Evolutionary conservation across 345 rosid species (phyloP).

Genomic region (Camelina hispida): DNA sequence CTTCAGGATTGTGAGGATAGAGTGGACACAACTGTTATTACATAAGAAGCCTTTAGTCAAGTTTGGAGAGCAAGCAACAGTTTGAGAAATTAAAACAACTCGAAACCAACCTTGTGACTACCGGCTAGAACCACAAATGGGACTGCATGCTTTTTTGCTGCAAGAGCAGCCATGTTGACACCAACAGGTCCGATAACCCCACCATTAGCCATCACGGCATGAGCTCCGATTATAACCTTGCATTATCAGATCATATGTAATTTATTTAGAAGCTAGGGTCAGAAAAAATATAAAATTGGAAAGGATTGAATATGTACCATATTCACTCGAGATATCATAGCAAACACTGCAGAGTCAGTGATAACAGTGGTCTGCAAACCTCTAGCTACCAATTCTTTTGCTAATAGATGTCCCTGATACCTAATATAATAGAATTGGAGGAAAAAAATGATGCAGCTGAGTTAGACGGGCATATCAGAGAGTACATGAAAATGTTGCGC

Average conservation of each 20-base stretch:
- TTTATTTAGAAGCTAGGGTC: slow-evolving; percentile 17
- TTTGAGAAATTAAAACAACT: slow-evolving; percentile 9
- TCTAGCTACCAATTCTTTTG: slow-evolving; percentile 89
- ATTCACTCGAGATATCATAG: slow-evolving; percentile 96
- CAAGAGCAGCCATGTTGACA: slow-evolving; percentile 97
- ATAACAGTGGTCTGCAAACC: slow-evolving; percentile 93
- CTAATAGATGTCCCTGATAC: slow-evolving; percentile 94
- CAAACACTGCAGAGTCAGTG: slow-evolving; percentile 97
- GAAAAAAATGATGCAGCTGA: neutral
- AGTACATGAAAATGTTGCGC: neutral
- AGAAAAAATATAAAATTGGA: slow-evolving; percentile 5
- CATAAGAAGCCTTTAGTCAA: slow-evolving; percentile 4
- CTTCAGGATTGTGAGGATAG: slow-evolving; percentile 98
- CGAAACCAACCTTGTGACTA: slow-evolving; percentile 81
- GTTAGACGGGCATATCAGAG: slow-evolving; percentile 8
- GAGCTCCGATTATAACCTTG: slow-evolving; percentile 98
- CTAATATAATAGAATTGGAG: slow-evolving; percentile 42
- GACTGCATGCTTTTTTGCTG: slow-evolving; percentile 95
- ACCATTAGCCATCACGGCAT: slow-evolving; percentile 98
- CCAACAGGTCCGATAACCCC: slow-evolving; percentile 99
- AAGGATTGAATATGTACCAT: slow-evolving; percentile 56
- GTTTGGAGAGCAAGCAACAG: slow-evolving; percentile 15
- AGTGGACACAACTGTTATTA: slow-evolving; percentile 83
- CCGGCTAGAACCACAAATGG: slow-evolving; percentile 99
- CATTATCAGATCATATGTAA: slow-evolving; percentile 36